phyloP scores from a whole-genome alignment of 1,139 yeast genomes.

The Hanseniaspora uvarum region DNA sequence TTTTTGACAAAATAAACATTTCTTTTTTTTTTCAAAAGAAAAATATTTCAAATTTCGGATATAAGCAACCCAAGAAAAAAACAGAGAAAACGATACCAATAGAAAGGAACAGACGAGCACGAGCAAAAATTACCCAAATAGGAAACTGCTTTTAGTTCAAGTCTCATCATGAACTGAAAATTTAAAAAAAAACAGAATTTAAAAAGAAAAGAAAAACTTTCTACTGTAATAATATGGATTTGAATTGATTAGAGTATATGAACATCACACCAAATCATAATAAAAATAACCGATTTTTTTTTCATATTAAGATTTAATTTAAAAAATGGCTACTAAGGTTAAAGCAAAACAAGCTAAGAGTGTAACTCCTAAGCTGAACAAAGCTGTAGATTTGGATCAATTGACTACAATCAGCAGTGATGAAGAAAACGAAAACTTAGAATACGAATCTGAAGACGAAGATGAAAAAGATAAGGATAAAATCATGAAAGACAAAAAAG shows the following conservation, averaged over 20 bases:
- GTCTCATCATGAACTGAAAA: neutral
- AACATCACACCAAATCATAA: too few species aligned
- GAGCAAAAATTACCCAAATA: neutral
- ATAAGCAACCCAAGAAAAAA: neutral
- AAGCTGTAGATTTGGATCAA: conserved; percentile 34
- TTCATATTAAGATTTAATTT: neutral
- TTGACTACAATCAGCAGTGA: conserved; percentile 65
- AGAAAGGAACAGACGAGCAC: neutral
- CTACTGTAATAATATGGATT: too few species aligned
- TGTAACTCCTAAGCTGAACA: conserved; percentile 17
- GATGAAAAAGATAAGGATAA: conserved; percentile 26
- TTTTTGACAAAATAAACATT: neutral
- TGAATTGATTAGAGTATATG: too few species aligned
- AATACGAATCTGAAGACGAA: conserved; percentile 39
- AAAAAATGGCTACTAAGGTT: conserved; percentile 1
- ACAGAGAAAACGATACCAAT: too few species aligned
- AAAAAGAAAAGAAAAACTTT: neutral
- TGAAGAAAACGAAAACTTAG: conserved; percentile 49
- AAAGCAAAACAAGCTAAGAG: conserved; percentile 5
- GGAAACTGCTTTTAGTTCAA: neutral
- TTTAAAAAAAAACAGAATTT: too few species aligned
- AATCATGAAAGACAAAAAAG: conserved; percentile 15
- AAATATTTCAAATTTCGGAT: neutral
- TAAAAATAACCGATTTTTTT: too few species aligned
- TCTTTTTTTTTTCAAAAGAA: neutral